Base-by-base conservation (phyloP, 2,329 filamentous ascomycete genomes). In the Epichloe uncinata region DNA sequence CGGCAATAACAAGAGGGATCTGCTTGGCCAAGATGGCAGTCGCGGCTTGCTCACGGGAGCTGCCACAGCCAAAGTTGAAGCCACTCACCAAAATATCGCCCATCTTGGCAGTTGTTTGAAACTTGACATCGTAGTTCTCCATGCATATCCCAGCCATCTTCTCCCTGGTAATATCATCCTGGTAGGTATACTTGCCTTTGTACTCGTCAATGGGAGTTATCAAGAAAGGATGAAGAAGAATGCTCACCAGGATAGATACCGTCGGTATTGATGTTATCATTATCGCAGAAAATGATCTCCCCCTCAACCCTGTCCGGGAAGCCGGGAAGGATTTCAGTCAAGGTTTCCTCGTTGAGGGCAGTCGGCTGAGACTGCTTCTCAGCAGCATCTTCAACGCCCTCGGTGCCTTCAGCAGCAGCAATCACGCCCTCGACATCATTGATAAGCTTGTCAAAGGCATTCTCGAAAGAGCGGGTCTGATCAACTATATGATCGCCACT, bases 141-240 rank as follows among this genome's bases (percentile, higher is more conserved):
- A 97, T 96, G 66, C 85, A 90, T 0, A 90, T 89, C 56, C 86
- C 73, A 0, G 88, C 87, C 91, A 97, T 96, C 50, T 80, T 80
- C 53, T 87, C 84, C 69, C 69, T 72, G 0, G 85, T 70, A 1
- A 97, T 74, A 59, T 86, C 77, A 61, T 97, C 90, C 63, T 94
- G 87, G 67, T 97, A 97, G 0, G 90, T 96, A 65, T 87, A 89
- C 63, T 90, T 89, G n/a, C 35, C 35, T 13, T 13, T 13, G 35
- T n/a, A 37, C 26, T 30, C 36, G 26, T 30, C 8, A 30, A 30
- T 9, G 1, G 3, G 26, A 9, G 26, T 9, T 4, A 9, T 30
- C 26, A 9, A 9, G 26, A 30, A 30, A 30, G 8, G 26, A 9
- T 9, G 0, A 30, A 4, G 52, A 4, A n/a, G 52, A n/a, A 38